These are phyloP conservation scores for Amanita rimosa DNA, from an alignment of 768 basidiomycete genomes.

Conservation along the genomic window DNA sequence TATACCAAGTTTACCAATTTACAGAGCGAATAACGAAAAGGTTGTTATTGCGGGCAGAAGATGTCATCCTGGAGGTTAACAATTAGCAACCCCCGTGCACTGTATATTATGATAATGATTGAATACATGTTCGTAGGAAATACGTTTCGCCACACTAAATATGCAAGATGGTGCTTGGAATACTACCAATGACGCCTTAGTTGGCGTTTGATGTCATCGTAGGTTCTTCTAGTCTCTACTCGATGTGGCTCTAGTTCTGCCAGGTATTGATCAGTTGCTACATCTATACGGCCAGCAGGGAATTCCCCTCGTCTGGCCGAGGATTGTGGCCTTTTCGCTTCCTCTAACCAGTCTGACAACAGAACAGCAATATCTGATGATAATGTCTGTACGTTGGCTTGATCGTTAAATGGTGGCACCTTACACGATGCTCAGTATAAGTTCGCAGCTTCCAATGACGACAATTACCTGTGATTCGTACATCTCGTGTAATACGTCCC, in stretches of 20 bases:
- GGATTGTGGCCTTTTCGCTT: constrained; percentile 66
- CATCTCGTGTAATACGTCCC: constrained; percentile 79
- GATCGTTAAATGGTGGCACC: constrained; percentile 79
- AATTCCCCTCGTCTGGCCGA: constrained; percentile 50
- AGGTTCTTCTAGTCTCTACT: constrained; percentile 48
- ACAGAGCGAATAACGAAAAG: constrained; percentile 51
- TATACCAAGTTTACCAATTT: constrained; percentile 57
- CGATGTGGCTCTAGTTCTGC: constrained; percentile 54
- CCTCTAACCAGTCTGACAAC: constrained; percentile 73
- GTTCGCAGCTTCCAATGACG: neutral
- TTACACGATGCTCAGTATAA: constrained; percentile 14
- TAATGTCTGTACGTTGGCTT: constrained; percentile 67
- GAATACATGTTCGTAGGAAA: neutral
- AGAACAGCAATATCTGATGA: constrained; percentile 76
- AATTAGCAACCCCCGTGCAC: constrained; percentile 16
- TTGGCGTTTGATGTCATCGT: constrained; percentile 63
- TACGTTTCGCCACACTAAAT: neutral
- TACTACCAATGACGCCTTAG: constrained; percentile 60
- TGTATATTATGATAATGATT: constrained; percentile 3
- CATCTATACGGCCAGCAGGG: constrained; percentile 69
- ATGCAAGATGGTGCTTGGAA: neutral
- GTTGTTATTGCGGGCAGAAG: constrained; percentile 60
- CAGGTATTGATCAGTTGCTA: constrained; percentile 64
- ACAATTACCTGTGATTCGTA: constrained; percentile 73
- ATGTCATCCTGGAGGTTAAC: constrained; percentile 66